Evolutionary conservation across 2,329 filamentous ascomycete genomes (phyloP).

Genomic region (Fusarium irregulare): DNA sequence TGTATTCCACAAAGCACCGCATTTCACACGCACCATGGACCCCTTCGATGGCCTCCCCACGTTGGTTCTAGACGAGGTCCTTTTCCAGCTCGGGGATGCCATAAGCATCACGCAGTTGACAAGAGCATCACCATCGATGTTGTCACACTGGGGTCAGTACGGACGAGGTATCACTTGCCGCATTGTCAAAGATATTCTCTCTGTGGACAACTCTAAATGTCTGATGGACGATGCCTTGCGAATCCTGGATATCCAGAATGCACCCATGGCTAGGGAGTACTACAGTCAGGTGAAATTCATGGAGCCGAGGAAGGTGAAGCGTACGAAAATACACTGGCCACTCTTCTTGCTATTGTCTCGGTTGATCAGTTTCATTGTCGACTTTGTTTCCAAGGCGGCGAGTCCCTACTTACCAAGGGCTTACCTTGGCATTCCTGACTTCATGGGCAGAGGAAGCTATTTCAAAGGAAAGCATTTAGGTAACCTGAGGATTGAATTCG

Average conservation of each 20-base stretch:
- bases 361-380: not conserved
- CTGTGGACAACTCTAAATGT: not conserved
- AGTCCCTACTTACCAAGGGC: not conserved
- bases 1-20: no score
- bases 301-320: not conserved
- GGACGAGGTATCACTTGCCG: not conserved
- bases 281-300: accelerated
- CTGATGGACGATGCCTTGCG: not conserved
- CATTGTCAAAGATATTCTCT: not conserved
- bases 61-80: not conserved
- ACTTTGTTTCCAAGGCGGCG: not conserved
- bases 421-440: not conserved
- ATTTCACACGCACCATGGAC: not conserved
- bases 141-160: not conserved
- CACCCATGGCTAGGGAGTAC: not conserved
- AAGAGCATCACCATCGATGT: not conserved
- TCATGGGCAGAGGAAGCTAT: not conserved
- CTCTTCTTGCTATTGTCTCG: not conserved
- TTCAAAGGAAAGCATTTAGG: not conserved
- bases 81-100: not conserved
- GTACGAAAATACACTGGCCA: accelerated
- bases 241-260: not conserved
- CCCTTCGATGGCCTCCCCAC: not conserved
- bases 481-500: not conserved
- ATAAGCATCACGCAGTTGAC: not conserved